A percentile compares a stretch with the other conserved stretches of the same genome.
Conservation (phyloP, 2,329 filamentous ascomycete genomes). For the Microcyclospora pomicola region DNA sequence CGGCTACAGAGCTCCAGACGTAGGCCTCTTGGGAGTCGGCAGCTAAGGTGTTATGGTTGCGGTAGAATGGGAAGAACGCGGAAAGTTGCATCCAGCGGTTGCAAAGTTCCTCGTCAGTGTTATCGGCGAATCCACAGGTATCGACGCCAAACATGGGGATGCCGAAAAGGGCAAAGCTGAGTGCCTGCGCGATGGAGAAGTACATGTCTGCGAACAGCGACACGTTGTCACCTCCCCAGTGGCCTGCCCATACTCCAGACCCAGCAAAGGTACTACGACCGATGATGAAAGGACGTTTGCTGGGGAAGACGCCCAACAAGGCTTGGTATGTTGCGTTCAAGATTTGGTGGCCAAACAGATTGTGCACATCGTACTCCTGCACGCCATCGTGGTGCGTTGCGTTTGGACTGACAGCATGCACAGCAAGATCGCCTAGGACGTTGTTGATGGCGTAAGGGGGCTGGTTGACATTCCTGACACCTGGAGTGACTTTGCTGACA, state of each 20-base stretch:
- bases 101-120: conserved; percentile 56
- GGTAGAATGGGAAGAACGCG: conserved; percentile 66
- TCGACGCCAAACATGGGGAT: conserved; percentile 65
- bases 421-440: conserved; percentile 56
- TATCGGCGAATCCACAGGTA: conserved; percentile 56
- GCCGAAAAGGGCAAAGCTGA: conserved; percentile 60
- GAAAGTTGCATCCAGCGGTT: conserved; percentile 59
- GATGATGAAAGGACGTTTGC: conserved; percentile 70
- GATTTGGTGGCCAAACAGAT: conserved; percentile 61
- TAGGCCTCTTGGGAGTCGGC: conserved; percentile 58
- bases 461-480: conserved; percentile 52
- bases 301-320: conserved; percentile 48
- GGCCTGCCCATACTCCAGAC: conserved; percentile 59
- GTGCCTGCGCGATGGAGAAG: conserved; percentile 62
- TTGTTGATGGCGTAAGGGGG: conserved; percentile 69
- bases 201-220: conserved; percentile 58
- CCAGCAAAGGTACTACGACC: conserved; percentile 70
- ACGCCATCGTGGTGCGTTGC: conserved; percentile 61
- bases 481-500: conserved; percentile 47
- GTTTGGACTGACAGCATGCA: conserved; percentile 62
- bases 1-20: conserved; percentile 50
- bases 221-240: conserved; percentile 67
- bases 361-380: conserved; percentile 72
- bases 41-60: conserved; percentile 56
- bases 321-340: conserved; percentile 64